phyloP scores from a whole-genome alignment of 805 yeast genomes.

The Candida sithepensis region DNA sequence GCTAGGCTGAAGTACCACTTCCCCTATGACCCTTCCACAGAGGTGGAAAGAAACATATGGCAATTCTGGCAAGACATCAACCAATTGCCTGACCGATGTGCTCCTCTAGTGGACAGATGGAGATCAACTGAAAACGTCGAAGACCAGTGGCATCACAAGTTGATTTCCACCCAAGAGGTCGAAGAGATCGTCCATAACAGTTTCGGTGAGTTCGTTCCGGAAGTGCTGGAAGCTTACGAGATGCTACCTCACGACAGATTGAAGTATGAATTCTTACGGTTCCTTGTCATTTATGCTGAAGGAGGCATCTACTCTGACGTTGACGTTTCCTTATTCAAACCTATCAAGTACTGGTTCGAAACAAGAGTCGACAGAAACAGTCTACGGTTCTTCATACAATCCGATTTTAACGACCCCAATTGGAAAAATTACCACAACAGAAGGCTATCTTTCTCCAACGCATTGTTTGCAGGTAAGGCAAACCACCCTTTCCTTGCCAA shows the following conservation, averaged over 20 bases:
- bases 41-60: not conserved
- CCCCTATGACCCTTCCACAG: not conserved
- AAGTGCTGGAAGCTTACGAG: conserved; percentile 42
- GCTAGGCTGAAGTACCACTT: not conserved
- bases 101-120: not conserved
- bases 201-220: conserved; percentile 34
- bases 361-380: conserved; percentile 8
- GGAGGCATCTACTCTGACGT: conserved; percentile 58
- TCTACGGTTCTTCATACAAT: conserved; percentile 20
- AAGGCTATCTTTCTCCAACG: conserved; percentile 18
- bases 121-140: not conserved
- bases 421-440: conserved; percentile 19
- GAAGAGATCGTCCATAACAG: conserved; percentile 5
- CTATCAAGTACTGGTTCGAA: conserved; percentile 25
- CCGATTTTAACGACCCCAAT: conserved; percentile 17
- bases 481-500: conserved; percentile 25
- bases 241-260: conserved; percentile 44
- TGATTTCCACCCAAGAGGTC: conserved; percentile 8
- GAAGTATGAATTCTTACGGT: conserved; percentile 48
- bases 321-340: conserved; percentile 47
- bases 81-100: not conserved
- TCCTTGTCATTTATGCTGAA: conserved; percentile 41
- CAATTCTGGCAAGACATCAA: not conserved
- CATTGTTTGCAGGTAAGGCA: conserved; percentile 16
- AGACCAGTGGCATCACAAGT: conserved; percentile 4